Conservation (phyloP, 805 yeast genomes). For the Ogataea nitratoaversa region DNA sequence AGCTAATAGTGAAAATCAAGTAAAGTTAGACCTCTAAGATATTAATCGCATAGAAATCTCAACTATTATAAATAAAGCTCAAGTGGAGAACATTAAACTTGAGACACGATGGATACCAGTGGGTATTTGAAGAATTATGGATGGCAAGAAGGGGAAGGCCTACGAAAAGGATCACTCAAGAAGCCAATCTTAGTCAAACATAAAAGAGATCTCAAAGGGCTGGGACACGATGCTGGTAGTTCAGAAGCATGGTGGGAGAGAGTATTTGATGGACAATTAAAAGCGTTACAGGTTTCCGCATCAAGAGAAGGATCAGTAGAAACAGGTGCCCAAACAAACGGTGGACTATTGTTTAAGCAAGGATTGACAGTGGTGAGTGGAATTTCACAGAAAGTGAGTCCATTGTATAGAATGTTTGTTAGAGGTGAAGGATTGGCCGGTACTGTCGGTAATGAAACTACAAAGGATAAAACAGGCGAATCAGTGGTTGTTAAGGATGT, state of each 20-base stretch:
- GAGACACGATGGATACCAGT: conserved; percentile 70
- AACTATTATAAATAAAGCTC: too few species aligned
- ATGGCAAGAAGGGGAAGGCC: conserved; percentile 89
- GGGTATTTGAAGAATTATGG: conserved; percentile 75
- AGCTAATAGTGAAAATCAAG: too few species aligned
- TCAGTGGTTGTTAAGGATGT: conserved; percentile 8
- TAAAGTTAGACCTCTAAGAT: too few species aligned
- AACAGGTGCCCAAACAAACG: conserved; percentile 6
- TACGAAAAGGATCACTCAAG: conserved; percentile 71
- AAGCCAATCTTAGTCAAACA: conserved; percentile 88
- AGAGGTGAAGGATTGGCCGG: conserved; percentile 83
- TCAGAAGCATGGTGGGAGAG: conserved; percentile 97
- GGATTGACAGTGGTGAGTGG: conserved; percentile 44
- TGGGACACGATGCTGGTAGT: conserved; percentile 74
- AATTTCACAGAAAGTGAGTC: conserved; percentile 53
- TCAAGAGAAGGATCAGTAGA: conserved; percentile 1
- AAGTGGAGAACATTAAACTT: too few species aligned
- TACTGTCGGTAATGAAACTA: conserved; percentile 42
- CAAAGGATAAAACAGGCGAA: conserved; percentile 9
- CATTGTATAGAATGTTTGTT: conserved; percentile 82
- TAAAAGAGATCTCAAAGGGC: conserved; percentile 84
- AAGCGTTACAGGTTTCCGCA: conserved; percentile 49
- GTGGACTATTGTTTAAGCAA: conserved; percentile 29
- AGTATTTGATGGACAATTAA: conserved; percentile 88
- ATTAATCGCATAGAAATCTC: too few species aligned